Evolutionary conservation across 345 rosid species (phyloP).

Genomic region (Hypericum androsaemum): DNA sequence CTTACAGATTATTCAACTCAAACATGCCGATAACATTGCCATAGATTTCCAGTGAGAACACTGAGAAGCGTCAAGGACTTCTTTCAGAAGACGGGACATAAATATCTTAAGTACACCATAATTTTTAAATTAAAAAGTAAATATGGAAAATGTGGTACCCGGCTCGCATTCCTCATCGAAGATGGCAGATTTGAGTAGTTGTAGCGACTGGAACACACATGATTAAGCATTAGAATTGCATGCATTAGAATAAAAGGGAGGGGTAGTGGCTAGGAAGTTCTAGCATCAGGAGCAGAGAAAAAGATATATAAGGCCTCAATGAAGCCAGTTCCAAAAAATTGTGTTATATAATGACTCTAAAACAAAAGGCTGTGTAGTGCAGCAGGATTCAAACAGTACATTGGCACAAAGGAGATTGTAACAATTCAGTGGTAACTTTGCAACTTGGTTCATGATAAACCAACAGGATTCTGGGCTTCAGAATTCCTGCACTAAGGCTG

Average conservation of each 20-base stretch:
- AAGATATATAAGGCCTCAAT: no score
- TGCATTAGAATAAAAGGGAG: not conserved
- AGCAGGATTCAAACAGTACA: no score
- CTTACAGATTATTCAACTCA: constrained; percentile 96
- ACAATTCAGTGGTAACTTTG: no score
- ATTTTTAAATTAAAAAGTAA: constrained; percentile 2
- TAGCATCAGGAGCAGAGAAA: no score
- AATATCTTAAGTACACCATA: not conserved
- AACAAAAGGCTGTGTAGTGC: no score
- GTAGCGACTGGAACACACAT: constrained; percentile 52
- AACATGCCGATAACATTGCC: constrained; percentile 92
- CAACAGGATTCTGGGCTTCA: no score
- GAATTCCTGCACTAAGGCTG: no score
- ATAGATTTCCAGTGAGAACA: constrained; percentile 83
- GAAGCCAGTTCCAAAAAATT: no score
- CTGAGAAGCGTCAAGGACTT: constrained; percentile 56
- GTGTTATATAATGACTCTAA: no score
- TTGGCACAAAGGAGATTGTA: no score
- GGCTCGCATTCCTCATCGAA: constrained; percentile 78
- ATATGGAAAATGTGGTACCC: constrained; percentile 42
- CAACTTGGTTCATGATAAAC: no score
- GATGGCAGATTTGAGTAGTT: constrained; percentile 64
- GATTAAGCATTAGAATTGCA: constrained; percentile 8
- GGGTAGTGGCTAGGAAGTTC: no score
- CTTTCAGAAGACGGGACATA: not conserved